Percentiles rank a stretch among this genome's conserved stretches.
phyloP scores from a whole-genome alignment of 2,329 filamentous ascomycete species.

The Cladosporium cucumerinum region DNA sequence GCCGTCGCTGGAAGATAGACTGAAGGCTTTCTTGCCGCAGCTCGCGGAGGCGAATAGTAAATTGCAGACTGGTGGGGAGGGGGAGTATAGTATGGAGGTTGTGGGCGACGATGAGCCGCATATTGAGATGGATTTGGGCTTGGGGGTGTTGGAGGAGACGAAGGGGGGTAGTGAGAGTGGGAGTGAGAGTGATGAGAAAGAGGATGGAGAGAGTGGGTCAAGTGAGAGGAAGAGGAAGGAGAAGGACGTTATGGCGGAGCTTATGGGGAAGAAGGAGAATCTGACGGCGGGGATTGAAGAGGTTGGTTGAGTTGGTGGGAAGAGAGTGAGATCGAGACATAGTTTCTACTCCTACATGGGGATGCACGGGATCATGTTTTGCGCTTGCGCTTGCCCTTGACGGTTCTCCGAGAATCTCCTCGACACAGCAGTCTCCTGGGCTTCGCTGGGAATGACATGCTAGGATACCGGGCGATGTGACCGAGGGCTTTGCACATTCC shows the following conservation, averaged over 20 bases:
- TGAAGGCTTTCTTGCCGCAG: constrained; percentile 33
- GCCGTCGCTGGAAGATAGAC: constrained; percentile 22
- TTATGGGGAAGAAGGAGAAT: constrained; percentile 23
- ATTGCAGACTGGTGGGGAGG: constrained; percentile 25
- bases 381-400: background rate
- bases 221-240: constrained; percentile 17
- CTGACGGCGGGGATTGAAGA: constrained; percentile 8
- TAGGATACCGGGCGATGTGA: background rate
- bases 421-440: background rate
- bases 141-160: constrained; percentile 35
- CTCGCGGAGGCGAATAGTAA: constrained; percentile 32
- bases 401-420: background rate
- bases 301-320: constrained; percentile 3
- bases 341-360: background rate
- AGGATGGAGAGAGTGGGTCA: constrained; percentile 12
- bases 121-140: constrained; percentile 37
- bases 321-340: background rate
- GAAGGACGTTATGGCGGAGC: constrained; percentile 24
- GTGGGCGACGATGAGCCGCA: constrained; percentile 33
- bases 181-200: constrained; percentile 18
- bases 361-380: background rate
- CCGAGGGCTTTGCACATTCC: background rate
- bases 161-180: constrained; percentile 16
- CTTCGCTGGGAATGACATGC: too few species aligned
- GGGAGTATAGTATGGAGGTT: constrained; percentile 30